Base-by-base conservation (phyloP, 768 basidiomycete genomes). In the Pleurotus ostreatus region DNA sequence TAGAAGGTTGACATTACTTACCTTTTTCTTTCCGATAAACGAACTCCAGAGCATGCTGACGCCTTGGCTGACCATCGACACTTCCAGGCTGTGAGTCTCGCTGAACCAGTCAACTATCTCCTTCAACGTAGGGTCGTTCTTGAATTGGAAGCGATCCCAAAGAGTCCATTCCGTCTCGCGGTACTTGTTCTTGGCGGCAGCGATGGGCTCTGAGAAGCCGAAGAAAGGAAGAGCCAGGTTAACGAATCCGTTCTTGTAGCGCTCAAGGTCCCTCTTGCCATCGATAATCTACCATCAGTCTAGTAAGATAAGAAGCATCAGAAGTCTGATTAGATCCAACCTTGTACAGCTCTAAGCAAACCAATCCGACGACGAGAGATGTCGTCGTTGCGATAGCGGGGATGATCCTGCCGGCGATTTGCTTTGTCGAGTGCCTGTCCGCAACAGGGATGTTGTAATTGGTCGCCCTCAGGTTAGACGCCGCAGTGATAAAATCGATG, bases 341-440 rank as follows among this genome's bases (percentile, higher is more conserved):
- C 85, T 99, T 99, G 80, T 96, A 98, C 40, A 99, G 81, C 73
- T 99, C 97, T 51, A 98, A 71, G 71, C 96, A 98, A 46, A 96
- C 92, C 57, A 98, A 72, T 16, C 96, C 96, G n/a, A 93, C 93
- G 47, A 97, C 91, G 49, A 98, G 82, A 15, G 94, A 88, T 1
- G 97, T 98, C 3, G 96, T 98, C 4, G 96, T 98, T n/a, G 95
- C 96, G 66, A 98, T 98, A 18, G 97, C 97, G 57, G 97, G 97
- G 61, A 99, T 98, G 67, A 98, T 98, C 79, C 98, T 98, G 48
- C 97, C 96, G 12, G 95, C 95, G 65, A 98, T 96, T 70, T 94
- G 91, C 77, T 98, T 98, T 41, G 97, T 98, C 51, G 86, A 81
- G 74, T 98, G 95, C 52, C 86, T 82, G 71, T 95, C 92, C 12